phyloP scores from a whole-genome alignment of 805 yeast species.

The Vanderwaltozyma verrucispora region DNA sequence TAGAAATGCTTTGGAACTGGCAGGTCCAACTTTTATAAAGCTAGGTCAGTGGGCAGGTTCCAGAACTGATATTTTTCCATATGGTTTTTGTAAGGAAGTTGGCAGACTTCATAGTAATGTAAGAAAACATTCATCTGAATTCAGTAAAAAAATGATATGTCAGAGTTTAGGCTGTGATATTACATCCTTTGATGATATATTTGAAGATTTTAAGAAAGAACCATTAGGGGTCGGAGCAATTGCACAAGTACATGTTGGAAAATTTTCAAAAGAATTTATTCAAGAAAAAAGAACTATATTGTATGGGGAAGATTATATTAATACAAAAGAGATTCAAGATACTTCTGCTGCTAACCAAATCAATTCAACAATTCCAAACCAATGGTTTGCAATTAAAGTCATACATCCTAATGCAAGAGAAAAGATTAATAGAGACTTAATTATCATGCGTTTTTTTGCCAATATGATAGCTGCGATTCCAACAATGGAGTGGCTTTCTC shows the following conservation, averaged over 20 bases:
- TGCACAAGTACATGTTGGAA: slow-evolving; percentile 87
- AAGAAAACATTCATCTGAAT: slow-evolving; percentile 52
- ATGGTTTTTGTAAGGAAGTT: slow-evolving; percentile 65
- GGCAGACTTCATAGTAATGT: slow-evolving; percentile 76
- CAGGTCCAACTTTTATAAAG: slow-evolving; percentile 88
- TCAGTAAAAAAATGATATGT: slow-evolving; percentile 49
- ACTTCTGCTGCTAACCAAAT: not conserved
- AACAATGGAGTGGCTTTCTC: slow-evolving; percentile 94
- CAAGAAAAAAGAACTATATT: slow-evolving; percentile 6
- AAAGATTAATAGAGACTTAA: slow-evolving; percentile 68
- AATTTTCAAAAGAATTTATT: slow-evolving; percentile 40
- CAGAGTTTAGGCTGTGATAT: slow-evolving; percentile 45
- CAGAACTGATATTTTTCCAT: slow-evolving; percentile 84
- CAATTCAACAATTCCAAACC: slow-evolving; percentile 15
- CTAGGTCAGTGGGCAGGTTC: slow-evolving; percentile 99
- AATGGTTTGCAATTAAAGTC: slow-evolving; percentile 80
- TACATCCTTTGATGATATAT: slow-evolving; percentile 69
- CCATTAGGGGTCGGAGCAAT: slow-evolving; percentile 98
- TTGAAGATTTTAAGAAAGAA: slow-evolving; percentile 59
- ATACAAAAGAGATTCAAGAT: too few relatives aligned
- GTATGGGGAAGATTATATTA: slow-evolving; percentile 2
- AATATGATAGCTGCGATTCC: slow-evolving; percentile 59
- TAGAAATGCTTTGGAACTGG: slow-evolving; percentile 59
- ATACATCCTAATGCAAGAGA: slow-evolving; percentile 78
- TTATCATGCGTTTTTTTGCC: slow-evolving; percentile 79